Evolutionary conservation across 2,329 filamentous ascomycete species (phyloP).

Genomic region (Phaeomoniella chlamydospora): DNA sequence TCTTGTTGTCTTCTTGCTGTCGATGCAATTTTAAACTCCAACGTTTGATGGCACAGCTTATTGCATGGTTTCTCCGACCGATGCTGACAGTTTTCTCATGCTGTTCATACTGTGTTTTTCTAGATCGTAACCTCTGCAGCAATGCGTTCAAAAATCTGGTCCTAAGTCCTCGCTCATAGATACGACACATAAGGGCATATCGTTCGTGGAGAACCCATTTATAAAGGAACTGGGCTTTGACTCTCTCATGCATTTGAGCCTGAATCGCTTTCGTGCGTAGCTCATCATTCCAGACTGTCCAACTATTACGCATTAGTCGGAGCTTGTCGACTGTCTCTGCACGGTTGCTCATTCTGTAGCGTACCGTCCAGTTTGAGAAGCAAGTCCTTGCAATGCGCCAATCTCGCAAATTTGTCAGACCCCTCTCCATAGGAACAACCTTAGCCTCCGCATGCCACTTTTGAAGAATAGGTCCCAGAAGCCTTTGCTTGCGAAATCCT

Average conservation of each 20-base stretch:
- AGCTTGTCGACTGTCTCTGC: conserved; percentile 35
- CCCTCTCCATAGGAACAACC: conserved; percentile 24
- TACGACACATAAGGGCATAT: conserved; percentile 22
- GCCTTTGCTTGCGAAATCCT: conserved; percentile 16
- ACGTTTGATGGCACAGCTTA: conserved; percentile 18
- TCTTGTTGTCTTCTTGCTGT: conserved; percentile 23
- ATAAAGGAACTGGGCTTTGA: conserved; percentile 42
- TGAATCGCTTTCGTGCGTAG: conserved; percentile 38
- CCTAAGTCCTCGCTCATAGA: conserved; percentile 24
- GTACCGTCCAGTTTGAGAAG: conserved; percentile 35
- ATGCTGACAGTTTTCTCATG: conserved; percentile 20
- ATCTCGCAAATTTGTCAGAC: conserved; percentile 29
- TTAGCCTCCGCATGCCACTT: conserved; percentile 27
- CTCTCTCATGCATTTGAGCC: conserved; percentile 38
- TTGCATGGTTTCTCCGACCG: conserved; percentile 17
- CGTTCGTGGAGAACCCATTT: conserved; percentile 44
- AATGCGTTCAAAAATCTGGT: conserved; percentile 22
- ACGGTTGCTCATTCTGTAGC: conserved; percentile 25
- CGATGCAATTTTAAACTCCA: conserved; percentile 23
- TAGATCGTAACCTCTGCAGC: conserved; percentile 21
- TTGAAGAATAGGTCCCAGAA: conserved; percentile 21
- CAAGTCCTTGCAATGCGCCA: conserved; percentile 28
- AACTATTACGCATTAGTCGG: conserved; percentile 41
- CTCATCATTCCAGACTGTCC: conserved; percentile 48
- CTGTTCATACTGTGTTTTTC: conserved; percentile 20